phyloP scores from a whole-genome alignment of 129 eudicot genomes.

The Kitagawia praeruptora region DNA sequence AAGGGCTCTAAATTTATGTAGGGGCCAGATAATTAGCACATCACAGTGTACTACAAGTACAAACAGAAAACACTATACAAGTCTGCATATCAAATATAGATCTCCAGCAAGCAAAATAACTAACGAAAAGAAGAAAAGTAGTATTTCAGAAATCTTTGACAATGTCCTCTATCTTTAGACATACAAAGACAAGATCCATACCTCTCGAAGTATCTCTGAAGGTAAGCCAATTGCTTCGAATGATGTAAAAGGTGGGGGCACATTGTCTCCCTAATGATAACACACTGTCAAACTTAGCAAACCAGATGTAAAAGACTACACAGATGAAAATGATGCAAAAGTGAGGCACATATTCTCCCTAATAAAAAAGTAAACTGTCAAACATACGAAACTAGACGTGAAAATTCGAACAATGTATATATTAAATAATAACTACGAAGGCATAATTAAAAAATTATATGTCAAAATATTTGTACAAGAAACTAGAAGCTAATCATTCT shows the following conservation, averaged over 20 bases:
- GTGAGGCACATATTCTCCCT: slow-evolving; percentile 51
- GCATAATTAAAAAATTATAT: not conserved
- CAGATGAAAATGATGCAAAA: not conserved
- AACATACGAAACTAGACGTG: not conserved
- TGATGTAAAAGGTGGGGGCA: slow-evolving; percentile 54
- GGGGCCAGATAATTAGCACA: not conserved
- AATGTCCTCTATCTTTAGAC: slow-evolving; percentile 9
- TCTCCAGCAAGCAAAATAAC: slow-evolving; percentile 9
- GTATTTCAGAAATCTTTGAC: not conserved
- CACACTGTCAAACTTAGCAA: not conserved
- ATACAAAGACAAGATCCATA: slow-evolving; percentile 16
- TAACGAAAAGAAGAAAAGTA: not conserved
- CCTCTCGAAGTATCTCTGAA: slow-evolving; percentile 50
- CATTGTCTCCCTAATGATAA: slow-evolving; percentile 41
- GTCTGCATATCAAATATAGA: slow-evolving; percentile 29
- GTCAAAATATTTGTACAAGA: not conserved
- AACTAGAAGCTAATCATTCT: not conserved
- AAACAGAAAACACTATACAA: slow-evolving; percentile 39
- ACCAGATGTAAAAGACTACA: not conserved
- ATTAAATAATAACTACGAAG: not conserved
- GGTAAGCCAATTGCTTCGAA: slow-evolving; percentile 59
- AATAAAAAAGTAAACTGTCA: not conserved
- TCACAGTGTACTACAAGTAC: slow-evolving; percentile 21
- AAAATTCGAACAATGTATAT: not conserved
- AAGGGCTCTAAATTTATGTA: not conserved